Base-by-base conservation (phyloP, 768 basidiomycete species). In the Naematelia encephala region DNA sequence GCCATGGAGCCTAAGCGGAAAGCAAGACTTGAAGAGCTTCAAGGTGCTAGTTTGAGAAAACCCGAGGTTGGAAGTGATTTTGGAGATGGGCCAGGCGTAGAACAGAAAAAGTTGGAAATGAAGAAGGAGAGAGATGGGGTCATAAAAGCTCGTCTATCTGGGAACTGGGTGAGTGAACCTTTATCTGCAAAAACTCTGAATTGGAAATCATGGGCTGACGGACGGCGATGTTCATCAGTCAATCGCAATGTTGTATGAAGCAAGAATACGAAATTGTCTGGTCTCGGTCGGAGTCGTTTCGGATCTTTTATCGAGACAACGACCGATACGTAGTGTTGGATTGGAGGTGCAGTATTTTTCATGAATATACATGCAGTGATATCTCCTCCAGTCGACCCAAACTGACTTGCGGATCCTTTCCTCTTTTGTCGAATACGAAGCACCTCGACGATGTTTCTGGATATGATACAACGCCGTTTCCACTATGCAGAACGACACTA, bases 241-340 rank as follows among this genome's bases (percentile, higher is more conserved):
- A 61, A 82, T 97, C 19, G 88, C 93, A 3, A 73, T 98, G 42
- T 84, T 96, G 75, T 98, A 94, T 89, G 91, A 96, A 79, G 91
- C 93, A 13, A 85, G 93, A 21, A 76, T 98, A 68, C 84, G 87
- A 53, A 91, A 91, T 67, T 86, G 92, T 81, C 80, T 98, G 5
- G 85, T 98, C 62, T 89, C 91, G 63, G 75, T 94, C 26, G 94
- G 94, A 4, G 85, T 96, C 14, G 83, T 91, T n/a, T 90, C 91
- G 2, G 90, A 98, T 74, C 82, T 98, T 13, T 85, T 89, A 1
- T 89, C 85, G 69, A 82, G 89, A 45, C 83, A 87, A 50, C 90
- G 87, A 73, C 92, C 92, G 10, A 91, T 97, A 62, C 87, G 86
- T 74, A 86, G 88, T 11, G 82, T 97, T 43, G 92, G 92, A 3